phyloP scores from a whole-genome alignment of 805 yeast species.

The Monosporozyma yasuniensis region DNA sequence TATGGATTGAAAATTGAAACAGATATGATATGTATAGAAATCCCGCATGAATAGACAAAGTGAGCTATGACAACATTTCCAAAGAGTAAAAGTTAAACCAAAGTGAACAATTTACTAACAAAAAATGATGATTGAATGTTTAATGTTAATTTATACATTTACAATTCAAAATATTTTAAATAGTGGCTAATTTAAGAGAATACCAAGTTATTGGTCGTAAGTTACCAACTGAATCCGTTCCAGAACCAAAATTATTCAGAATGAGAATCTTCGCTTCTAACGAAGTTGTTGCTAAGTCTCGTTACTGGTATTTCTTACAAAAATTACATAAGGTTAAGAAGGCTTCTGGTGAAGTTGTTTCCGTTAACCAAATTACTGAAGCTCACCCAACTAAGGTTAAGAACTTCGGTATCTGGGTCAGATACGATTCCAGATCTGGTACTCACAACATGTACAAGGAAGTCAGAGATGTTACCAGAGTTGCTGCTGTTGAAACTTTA shows the following conservation, averaged over 20 bases:
- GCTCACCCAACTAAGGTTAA: constrained; percentile 97
- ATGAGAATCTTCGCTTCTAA: constrained; percentile 99
- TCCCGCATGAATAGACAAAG: too few species aligned
- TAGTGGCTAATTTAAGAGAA: constrained; percentile 96
- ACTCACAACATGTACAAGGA: constrained; percentile 99
- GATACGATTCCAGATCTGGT: constrained; percentile 99
- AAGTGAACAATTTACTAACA: not conserved
- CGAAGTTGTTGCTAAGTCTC: constrained; percentile 98
- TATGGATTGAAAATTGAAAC: too few species aligned
- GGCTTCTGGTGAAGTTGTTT: constrained; percentile 98
- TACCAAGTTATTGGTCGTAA: constrained; percentile 99
- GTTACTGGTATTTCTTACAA: constrained; percentile 99
- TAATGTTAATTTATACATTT: not conserved
- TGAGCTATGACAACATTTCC: too few species aligned
- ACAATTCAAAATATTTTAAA: not conserved
- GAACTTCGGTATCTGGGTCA: constrained; percentile 99
- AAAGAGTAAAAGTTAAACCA: too few species aligned
- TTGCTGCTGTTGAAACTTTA: constrained; percentile 95
- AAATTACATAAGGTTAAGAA: constrained; percentile 99
- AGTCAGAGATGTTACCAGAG: constrained; percentile 99
- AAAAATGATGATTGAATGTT: not conserved
- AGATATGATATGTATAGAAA: too few species aligned
- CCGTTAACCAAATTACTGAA: constrained; percentile 86
- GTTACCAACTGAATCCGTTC: constrained; percentile 97
- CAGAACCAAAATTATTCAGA: constrained; percentile 99